Conservation (phyloP, 169 alveolate species). For the Eimeria tenella region DNA sequence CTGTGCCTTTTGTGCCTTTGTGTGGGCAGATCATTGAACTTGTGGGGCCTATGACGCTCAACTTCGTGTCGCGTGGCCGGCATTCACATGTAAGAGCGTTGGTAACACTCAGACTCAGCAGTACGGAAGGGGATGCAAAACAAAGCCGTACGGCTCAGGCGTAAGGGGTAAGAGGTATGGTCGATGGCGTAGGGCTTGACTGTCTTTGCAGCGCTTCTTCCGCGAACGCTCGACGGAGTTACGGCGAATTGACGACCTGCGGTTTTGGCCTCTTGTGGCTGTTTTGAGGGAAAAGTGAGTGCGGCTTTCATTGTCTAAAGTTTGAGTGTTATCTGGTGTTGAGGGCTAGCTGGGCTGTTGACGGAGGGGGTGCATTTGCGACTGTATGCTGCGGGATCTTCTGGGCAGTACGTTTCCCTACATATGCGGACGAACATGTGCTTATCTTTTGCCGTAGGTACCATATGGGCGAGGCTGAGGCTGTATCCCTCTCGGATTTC, state of each 20-base stretch:
- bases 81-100: slow-evolving; percentile 61
- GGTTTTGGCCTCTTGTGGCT: slow-evolving; percentile 76
- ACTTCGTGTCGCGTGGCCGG: slow-evolving; percentile 77
- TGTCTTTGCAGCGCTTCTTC: slow-evolving; percentile 72
- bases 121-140: no score
- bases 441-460: slow-evolving; percentile 19
- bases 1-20: neutral
- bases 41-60: slow-evolving; percentile 58
- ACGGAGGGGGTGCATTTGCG: no score
- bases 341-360: no score
- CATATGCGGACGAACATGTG: neutral
- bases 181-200: neutral
- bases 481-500: slow-evolving; percentile 78
- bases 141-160: no score
- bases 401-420: neutral
- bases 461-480: slow-evolving; percentile 73
- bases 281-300: slow-evolving; percentile 77
- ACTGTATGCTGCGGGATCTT: no score
- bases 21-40: slow-evolving; percentile 76
- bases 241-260: slow-evolving; percentile 70
- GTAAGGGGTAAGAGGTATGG: neutral
- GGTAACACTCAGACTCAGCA: no score
- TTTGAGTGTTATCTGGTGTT: no score
- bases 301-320: neutral
- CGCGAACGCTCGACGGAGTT: slow-evolving; percentile 62